Evolutionary conservation across 2,329 filamentous ascomycete genomes (phyloP), one percentile per base, ranked within the genome.

Genomic region (Nigrospora sphaerica): DNA sequence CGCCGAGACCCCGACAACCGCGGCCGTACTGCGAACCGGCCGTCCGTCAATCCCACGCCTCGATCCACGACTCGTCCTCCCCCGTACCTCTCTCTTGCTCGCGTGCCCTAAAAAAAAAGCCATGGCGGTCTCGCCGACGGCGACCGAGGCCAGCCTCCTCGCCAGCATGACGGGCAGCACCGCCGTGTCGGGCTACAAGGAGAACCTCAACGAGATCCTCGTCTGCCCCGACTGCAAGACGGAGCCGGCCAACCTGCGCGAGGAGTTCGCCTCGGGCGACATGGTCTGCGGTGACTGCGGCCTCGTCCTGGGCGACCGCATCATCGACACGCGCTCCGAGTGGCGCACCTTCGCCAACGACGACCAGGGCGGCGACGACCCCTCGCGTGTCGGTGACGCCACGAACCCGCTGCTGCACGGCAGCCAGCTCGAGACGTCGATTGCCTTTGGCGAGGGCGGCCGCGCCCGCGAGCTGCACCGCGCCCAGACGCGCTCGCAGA

Each of bases 311-410:
- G 86, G 87, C 49, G 87, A 92, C 60, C 86, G 89, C 54, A 90
- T 93, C 63, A 91, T 98, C 61, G 95, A 98, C 63, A 95, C 88
- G 50, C 86, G 95, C 52, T 95, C 90, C 41, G 93, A 98, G 71
- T 98, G 93, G 93, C 88, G 93, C 63, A 98, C 93, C 1, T 98
- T 98, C 70, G 90, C 91, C 62, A 97, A 97, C 64, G 93, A 98
- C 62, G 95, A 98, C 64, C 89, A 95, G 66, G 89, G 88, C 60
- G 91, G 88, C 61, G 95, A 97, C 58, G 93, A 98, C 56, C 93
- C 95, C 5, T 96, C 90, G 49, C 93, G 93, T 89, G 92, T 98
- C 54, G 93, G 93, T 72, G 93, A 97, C 57, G 88, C 86, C 6
- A 85, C 86, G 50, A 96, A 97, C 62, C 85, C 88, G 45, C 82